Evolutionary conservation across 2,329 filamentous ascomycete genomes (phyloP).

Genomic region (Botrytis sinoallii): DNA sequence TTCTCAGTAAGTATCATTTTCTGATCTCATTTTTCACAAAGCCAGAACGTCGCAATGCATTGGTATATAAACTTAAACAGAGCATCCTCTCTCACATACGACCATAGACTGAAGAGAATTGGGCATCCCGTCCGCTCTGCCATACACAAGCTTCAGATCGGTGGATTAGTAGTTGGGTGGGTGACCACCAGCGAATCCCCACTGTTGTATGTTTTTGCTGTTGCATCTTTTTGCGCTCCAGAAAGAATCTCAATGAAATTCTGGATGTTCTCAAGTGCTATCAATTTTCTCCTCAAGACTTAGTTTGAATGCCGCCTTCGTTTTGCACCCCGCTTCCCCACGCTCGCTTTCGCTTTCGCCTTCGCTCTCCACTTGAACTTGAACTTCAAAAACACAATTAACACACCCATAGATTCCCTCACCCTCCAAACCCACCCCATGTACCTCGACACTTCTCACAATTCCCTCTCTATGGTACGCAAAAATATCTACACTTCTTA

Average conservation of each 20-base stretch:
- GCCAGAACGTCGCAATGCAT: not conserved
- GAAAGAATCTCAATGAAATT: not conserved
- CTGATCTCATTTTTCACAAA: not conserved
- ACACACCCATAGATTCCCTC: slow-evolving; percentile 55
- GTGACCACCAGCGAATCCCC: slow-evolving; percentile 18
- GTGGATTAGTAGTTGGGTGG: slow-evolving; percentile 19
- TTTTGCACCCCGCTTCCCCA: not conserved
- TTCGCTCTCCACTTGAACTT: too few relatives aligned
- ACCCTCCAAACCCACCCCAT: slow-evolving; percentile 82
- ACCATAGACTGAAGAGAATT: slow-evolving; percentile 19
- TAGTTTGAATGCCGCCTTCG: not conserved
- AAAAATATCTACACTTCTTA: slow-evolving; percentile 75
- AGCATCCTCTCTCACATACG: not conserved
- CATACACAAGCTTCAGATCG: not conserved
- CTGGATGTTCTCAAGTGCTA: not conserved
- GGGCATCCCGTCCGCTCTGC: slow-evolving; percentile 17
- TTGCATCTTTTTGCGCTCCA: not conserved
- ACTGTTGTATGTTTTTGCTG: slow-evolving; percentile 4
- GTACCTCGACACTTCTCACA: slow-evolving; percentile 78
- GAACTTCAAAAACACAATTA: not conserved
- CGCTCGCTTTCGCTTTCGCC: too few relatives aligned
- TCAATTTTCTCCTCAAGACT: not conserved
- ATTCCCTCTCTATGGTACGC: slow-evolving; percentile 65
- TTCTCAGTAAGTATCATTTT: slow-evolving; percentile 56
- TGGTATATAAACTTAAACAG: not conserved